Evolutionary conservation across 768 basidiomycete species (phyloP).

Genomic region (Hypholoma sublateritium): DNA sequence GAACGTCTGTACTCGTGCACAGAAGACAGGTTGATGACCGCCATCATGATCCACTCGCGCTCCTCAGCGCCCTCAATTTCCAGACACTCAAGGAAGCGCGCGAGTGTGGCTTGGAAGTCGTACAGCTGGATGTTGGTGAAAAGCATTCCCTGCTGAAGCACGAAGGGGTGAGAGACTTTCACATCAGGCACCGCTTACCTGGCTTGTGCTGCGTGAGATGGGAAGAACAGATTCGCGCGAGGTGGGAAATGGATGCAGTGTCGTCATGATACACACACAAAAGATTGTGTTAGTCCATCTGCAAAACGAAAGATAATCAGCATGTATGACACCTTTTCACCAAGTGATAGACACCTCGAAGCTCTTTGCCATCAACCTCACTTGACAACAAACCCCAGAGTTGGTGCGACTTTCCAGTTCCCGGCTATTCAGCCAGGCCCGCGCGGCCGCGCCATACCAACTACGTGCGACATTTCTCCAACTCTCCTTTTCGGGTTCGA

Average conservation of each 20-base stretch:
- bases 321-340: slow-evolving; percentile 78
- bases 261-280: no score
- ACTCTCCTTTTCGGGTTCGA: no score
- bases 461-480: slow-evolving; percentile 89
- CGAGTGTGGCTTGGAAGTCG: slow-evolving; percentile 79
- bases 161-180: slow-evolving; percentile 73
- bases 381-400: slow-evolving; percentile 87
- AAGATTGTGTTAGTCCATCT: no score
- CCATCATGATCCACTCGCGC: slow-evolving; percentile 99
- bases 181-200: slow-evolving; percentile 78
- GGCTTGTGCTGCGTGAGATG: slow-evolving; percentile 71
- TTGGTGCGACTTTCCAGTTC: slow-evolving; percentile 93
- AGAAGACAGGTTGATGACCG: slow-evolving; percentile 74
- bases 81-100: slow-evolving; percentile 84
- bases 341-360: slow-evolving; percentile 90
- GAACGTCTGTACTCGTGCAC: slow-evolving; percentile 87
- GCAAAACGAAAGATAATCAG: slow-evolving; percentile 5
- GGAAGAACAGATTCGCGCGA: slow-evolving; percentile 89
- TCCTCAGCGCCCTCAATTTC: slow-evolving; percentile 83
- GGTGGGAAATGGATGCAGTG: no score
- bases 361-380: slow-evolving; percentile 79
- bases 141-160: slow-evolving; percentile 93
- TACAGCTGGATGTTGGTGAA: slow-evolving; percentile 96
- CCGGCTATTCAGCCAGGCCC: slow-evolving; percentile 86
- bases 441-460: slow-evolving; percentile 93